Percentiles rank a stretch among this genome's conserved stretches.
phyloP scores from a whole-genome alignment of 306 rosid genomes.

The Myrica gale region DNA sequence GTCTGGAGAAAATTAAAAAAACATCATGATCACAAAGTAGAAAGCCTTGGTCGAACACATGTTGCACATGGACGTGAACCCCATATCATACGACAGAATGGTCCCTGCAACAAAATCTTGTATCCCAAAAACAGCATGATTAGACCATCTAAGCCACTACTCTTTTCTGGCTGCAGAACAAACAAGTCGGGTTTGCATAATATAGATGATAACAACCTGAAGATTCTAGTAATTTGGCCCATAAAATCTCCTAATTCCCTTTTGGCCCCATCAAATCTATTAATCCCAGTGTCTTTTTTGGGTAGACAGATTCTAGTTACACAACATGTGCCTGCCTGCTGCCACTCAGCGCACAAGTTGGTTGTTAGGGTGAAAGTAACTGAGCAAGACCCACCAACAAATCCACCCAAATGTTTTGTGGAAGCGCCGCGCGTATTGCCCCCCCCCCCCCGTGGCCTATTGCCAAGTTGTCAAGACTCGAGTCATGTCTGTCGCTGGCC shows the following conservation, averaged over 20 bases:
- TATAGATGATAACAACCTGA: constrained; percentile 27
- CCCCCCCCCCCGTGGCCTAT: too few species aligned
- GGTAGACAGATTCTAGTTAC: constrained; percentile 23
- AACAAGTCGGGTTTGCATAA: constrained; percentile 19
- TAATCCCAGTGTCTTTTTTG: constrained; percentile 1
- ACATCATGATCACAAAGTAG: constrained; percentile 20
- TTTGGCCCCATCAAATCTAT: constrained; percentile 57
- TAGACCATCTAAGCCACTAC: constrained; percentile 28
- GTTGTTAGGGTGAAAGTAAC: constrained; percentile 39
- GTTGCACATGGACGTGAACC: constrained; percentile 32
- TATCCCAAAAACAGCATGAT: constrained; percentile 38
- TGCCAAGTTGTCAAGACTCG: too few species aligned
- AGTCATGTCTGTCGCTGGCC: too few species aligned
- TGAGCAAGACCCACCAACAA: constrained; percentile 49
- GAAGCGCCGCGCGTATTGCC: neutral
- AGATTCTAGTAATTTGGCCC: constrained; percentile 41
- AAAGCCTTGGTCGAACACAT: constrained; percentile 32
- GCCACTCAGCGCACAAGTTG: constrained; percentile 41
- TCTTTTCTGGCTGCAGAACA: neutral
- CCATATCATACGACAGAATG: constrained; percentile 27
- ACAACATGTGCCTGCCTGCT: constrained; percentile 46
- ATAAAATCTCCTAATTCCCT: constrained; percentile 40
- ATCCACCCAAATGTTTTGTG: constrained; percentile 28
- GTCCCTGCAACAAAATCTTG: constrained; percentile 50
- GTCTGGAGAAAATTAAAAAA: constrained; percentile 20